Evolutionary conservation across 441 rosid genomes (phyloP).

Genomic region (Populus hybrid): DNA sequence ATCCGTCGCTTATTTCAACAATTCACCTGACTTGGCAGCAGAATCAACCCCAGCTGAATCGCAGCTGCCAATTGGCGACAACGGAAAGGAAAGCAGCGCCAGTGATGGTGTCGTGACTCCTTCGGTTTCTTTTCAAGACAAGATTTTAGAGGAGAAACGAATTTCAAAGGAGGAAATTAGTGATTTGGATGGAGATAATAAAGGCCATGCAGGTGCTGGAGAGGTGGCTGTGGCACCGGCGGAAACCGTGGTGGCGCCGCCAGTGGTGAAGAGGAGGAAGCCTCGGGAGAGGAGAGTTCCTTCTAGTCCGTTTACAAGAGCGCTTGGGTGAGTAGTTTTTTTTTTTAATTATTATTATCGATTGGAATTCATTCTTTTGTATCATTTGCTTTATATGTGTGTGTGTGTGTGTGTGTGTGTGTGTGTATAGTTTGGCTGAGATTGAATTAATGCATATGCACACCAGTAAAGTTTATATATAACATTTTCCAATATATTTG

Average conservation of each 20-base stretch:
- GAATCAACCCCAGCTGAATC: slow-evolving; percentile 8
- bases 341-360: not conserved
- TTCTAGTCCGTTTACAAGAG: slow-evolving; percentile 82
- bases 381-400: too few species aligned
- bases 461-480: not conserved
- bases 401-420: too few species aligned
- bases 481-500: not conserved
- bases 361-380: not conserved
- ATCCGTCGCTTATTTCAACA: slow-evolving; percentile 60
- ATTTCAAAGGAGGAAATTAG: not conserved
- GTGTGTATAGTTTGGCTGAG: not conserved
- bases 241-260: slow-evolving; percentile 15
- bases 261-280: slow-evolving; percentile 51
- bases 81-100: slow-evolving; percentile 1
- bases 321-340: slow-evolving; percentile 56
- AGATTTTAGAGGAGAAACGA: slow-evolving; percentile 7
- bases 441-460: not conserved
- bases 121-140: slow-evolving; percentile 6
- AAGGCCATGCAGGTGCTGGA: slow-evolving; percentile 18
- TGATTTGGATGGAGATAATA: slow-evolving; percentile 21
- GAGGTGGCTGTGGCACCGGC: slow-evolving; percentile 11
- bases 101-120: not conserved
- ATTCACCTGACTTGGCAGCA: slow-evolving; percentile 24
- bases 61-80: not conserved
- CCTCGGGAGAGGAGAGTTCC: slow-evolving; percentile 91